Evolutionary conservation across 352 stramenopile species (phyloP).

Genomic region (Pythium scleroteichum): DNA sequence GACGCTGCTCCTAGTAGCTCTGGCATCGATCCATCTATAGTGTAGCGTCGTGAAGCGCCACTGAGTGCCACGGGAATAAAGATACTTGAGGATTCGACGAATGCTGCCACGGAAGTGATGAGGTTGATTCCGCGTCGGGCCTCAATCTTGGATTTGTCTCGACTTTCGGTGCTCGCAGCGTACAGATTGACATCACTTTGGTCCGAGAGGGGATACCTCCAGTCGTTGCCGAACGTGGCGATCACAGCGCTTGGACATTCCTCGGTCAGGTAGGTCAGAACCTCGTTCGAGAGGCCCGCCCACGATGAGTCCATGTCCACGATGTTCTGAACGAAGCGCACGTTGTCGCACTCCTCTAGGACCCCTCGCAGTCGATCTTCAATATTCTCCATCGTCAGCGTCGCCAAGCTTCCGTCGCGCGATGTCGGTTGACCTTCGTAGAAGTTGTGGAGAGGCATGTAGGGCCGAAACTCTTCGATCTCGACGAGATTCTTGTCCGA

Average conservation of each 20-base stretch:
- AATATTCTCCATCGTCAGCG: slow-evolving; percentile 53
- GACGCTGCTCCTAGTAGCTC: slow-evolving; percentile 11
- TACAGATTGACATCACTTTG: slow-evolving; percentile 49
- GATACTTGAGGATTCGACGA: slow-evolving; percentile 58
- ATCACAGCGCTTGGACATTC: slow-evolving; percentile 66
- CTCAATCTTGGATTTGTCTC: slow-evolving; percentile 61
- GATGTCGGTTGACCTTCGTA: slow-evolving; percentile 58
- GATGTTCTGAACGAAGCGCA: slow-evolving; percentile 62
- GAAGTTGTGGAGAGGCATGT: slow-evolving; percentile 83
- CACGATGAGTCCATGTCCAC: slow-evolving; percentile 85
- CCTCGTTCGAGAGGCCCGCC: slow-evolving; percentile 68
- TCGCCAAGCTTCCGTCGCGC: slow-evolving; percentile 54
- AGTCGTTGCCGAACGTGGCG: slow-evolving; percentile 69
- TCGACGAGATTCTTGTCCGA: slow-evolving; percentile 63
- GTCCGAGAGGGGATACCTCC: slow-evolving; percentile 58
- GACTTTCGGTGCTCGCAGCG: slow-evolving; percentile 31
- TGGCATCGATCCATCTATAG: neutral
- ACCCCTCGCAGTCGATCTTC: slow-evolving; percentile 62
- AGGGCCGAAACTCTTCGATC: slow-evolving; percentile 69
- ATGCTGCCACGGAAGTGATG: slow-evolving; percentile 53
- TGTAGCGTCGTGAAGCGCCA: slow-evolving; percentile 6
- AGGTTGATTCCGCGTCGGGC: slow-evolving; percentile 65
- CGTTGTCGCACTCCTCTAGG: slow-evolving; percentile 68
- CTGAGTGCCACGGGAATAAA: slow-evolving; percentile 60
- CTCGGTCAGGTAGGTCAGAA: slow-evolving; percentile 71